These are phyloP conservation scores for Poronia punctata DNA, from an alignment of 495 filamentous ascomycete species.

Conservation along the genomic window DNA sequence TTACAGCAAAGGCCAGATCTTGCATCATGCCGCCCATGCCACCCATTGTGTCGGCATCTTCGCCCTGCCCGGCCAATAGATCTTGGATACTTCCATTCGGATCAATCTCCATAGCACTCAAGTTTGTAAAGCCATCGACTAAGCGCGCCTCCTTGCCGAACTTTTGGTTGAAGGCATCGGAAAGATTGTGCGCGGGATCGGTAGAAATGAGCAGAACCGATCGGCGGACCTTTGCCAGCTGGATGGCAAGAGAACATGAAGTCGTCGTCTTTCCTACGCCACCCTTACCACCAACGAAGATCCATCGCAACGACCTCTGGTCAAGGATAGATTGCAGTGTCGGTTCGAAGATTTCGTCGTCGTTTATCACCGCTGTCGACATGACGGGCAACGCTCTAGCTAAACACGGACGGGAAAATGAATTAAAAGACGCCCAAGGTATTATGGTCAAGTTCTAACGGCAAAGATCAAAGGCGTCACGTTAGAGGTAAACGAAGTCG, in stretches of 20 bases:
- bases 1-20: slow-evolving; percentile 56
- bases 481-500: neutral
- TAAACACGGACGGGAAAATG: neutral
- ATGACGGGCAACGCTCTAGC: slow-evolving; percentile 33
- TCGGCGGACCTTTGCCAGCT: slow-evolving; percentile 92
- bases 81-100: slow-evolving; percentile 98
- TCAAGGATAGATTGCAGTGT: slow-evolving; percentile 90
- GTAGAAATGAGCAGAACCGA: slow-evolving; percentile 97
- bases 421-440: neutral
- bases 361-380: slow-evolving; percentile 59
- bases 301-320: slow-evolving; percentile 93
- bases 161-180: slow-evolving; percentile 96
- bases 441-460: neutral
- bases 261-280: slow-evolving; percentile 99
- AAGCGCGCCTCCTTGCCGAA: slow-evolving; percentile 97
- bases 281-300: slow-evolving; percentile 98
- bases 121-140: slow-evolving; percentile 83
- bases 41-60: slow-evolving; percentile 55
- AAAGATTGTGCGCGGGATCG: slow-evolving; percentile 96
- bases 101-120: slow-evolving; percentile 99
- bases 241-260: slow-evolving; percentile 94
- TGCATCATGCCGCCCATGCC: slow-evolving; percentile 56
- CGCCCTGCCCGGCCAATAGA: slow-evolving; percentile 73
- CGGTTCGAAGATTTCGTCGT: slow-evolving; percentile 78
- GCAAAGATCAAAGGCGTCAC: neutral